These are phyloP conservation scores for Lipomyces starkeyi DNA, from an alignment of 805 yeast species.

Conservation along the genomic window DNA sequence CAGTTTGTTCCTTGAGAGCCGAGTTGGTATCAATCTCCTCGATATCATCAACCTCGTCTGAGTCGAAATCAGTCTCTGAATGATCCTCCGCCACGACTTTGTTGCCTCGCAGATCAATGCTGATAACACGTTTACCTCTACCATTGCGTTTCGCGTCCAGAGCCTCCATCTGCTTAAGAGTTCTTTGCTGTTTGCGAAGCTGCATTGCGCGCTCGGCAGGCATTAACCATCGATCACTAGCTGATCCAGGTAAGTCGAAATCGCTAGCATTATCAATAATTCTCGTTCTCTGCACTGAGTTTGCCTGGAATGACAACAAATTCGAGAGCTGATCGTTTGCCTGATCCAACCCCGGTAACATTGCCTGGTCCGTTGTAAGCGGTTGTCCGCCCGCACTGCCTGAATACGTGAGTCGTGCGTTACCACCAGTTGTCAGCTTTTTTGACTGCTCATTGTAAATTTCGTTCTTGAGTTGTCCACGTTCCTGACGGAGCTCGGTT, in stretches of 20 bases:
- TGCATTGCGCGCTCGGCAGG: conserved; percentile 87
- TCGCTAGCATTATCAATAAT: conserved; percentile 94
- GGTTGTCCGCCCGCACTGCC: conserved; percentile 36
- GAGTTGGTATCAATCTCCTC: conserved; percentile 33
- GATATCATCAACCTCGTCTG: conserved; percentile 44
- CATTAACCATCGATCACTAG: conserved; percentile 74
- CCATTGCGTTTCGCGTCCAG: conserved; percentile 67
- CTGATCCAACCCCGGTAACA: conserved; percentile 48
- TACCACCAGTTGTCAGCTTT: neutral
- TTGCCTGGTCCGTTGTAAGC: neutral
- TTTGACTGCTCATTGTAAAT: conserved; percentile 23
- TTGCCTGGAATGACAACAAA: conserved; percentile 77
- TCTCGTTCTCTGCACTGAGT: conserved; percentile 86
- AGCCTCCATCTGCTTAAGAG: conserved; percentile 66
- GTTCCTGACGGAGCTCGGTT: conserved; percentile 60
- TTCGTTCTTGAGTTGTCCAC: conserved; percentile 50
- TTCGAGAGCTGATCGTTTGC: conserved; percentile 80
- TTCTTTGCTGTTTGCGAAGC: conserved; percentile 83
- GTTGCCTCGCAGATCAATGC: conserved; percentile 80
- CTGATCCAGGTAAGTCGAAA: conserved; percentile 66
- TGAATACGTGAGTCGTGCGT: conserved; percentile 26
- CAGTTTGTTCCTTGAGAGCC: conserved; percentile 18
- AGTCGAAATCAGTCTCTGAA: conserved; percentile 41
- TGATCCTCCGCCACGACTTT: conserved; percentile 69
- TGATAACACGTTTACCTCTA: conserved; percentile 73